Conservation (phyloP, 345 rosid genomes). For the Xanthoceras sorbifolium region DNA sequence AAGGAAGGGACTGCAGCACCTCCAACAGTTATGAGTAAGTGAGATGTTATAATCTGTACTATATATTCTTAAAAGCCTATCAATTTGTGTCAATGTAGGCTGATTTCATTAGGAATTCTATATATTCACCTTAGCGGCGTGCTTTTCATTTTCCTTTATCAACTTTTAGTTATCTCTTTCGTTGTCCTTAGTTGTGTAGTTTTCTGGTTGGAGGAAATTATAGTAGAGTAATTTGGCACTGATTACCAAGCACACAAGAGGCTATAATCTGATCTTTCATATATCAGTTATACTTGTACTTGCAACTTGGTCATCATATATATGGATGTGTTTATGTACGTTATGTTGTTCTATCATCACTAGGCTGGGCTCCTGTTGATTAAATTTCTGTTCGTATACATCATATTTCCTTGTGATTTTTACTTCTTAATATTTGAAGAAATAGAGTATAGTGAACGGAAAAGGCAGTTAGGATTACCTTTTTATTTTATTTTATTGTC, state of each 20-base stretch:
- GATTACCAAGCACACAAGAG: background rate
- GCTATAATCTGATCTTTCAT: background rate
- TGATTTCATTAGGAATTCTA: background rate
- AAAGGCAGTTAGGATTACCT: background rate
- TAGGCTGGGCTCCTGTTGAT: background rate
- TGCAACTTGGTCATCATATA: background rate
- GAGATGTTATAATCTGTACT: background rate
- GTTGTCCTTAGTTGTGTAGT: background rate
- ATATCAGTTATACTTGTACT: too few relatives aligned
- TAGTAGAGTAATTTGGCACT: background rate
- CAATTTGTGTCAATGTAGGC: background rate
- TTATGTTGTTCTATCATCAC: too few relatives aligned
- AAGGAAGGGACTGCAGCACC: conserved; percentile 78
- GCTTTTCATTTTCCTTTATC: background rate
- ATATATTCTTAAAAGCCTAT: background rate
- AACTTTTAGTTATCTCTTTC: background rate
- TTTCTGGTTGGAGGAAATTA: background rate
- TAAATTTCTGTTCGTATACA: background rate
- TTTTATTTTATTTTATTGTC: background rate
- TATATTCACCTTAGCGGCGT: too few relatives aligned
- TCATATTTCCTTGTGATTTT: background rate
- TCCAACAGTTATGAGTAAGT: conserved; percentile 77
- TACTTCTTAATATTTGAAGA: background rate
- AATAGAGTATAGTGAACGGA: background rate
- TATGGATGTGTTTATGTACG: background rate